Evolutionary conservation across 2,329 filamentous ascomycete genomes (phyloP).

Genomic region (Cladosporium sp.): DNA sequence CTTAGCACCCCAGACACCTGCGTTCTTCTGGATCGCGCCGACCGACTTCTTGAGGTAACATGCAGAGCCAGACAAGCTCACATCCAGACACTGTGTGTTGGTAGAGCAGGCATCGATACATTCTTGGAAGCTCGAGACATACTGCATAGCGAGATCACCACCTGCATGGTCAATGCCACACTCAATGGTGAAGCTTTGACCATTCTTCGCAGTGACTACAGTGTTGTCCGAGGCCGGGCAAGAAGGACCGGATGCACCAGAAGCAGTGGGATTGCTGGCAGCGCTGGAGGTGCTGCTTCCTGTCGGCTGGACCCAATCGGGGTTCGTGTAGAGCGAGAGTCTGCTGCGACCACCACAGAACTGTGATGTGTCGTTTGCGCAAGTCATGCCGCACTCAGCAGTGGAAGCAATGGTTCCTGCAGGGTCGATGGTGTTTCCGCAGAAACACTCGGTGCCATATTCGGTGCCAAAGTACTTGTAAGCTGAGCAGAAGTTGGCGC

Average conservation of each 20-base stretch:
- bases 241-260: conserved; percentile 14
- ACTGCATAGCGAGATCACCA: conserved; percentile 24
- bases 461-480: conserved; percentile 38
- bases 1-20: conserved; percentile 22
- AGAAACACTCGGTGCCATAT: conserved; percentile 35
- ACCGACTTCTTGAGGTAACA: conserved; percentile 29
- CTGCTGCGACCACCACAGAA: conserved; percentile 27
- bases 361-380: conserved; percentile 24
- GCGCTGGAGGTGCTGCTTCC: conserved; percentile 11
- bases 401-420: conserved; percentile 15
- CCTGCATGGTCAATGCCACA: conserved; percentile 30
- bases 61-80: conserved; percentile 22
- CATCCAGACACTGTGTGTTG: conserved; percentile 22
- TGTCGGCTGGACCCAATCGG: conserved; percentile 18
- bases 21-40: conserved; percentile 14
- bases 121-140: conserved; percentile 19
- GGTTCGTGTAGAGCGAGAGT: conserved; percentile 25
- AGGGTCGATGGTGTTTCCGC: conserved; percentile 23
- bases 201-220: conserved; percentile 14
- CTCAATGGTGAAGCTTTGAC: conserved; percentile 23
- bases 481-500: conserved; percentile 32
- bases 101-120: conserved; percentile 25
- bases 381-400: conserved; percentile 27
- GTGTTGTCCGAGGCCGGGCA: conserved; percentile 21
- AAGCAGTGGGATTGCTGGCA: conserved; percentile 6